A percentile compares a stretch with the other conserved stretches of the same genome.
Evolutionary conservation across 768 basidiomycete genomes (phyloP).

Genomic region (Boletus huronensis): DNA sequence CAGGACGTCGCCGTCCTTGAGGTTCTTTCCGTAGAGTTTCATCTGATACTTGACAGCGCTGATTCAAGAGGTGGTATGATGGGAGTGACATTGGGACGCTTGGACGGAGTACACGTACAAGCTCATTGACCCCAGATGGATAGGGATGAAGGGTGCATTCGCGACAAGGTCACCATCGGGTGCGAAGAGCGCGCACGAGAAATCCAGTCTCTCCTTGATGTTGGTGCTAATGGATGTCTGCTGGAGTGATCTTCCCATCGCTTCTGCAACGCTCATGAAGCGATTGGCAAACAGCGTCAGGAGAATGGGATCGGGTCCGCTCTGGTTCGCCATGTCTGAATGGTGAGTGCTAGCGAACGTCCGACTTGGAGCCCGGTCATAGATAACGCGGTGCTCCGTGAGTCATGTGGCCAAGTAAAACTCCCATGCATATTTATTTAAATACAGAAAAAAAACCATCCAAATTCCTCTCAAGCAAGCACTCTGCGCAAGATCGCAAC

Average conservation of each 20-base stretch:
- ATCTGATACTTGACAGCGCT: conserved; percentile 90
- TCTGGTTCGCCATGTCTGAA: conserved; percentile 17
- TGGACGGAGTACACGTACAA: conserved; percentile 54
- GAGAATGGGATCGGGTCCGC: conserved; percentile 76
- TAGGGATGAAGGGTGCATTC: conserved; percentile 90
- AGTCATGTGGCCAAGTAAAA: conserved; percentile 1
- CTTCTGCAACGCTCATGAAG: conserved; percentile 97
- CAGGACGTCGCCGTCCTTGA: conserved; percentile 89
- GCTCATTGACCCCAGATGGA: conserved; percentile 86
- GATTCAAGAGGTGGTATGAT: neutral
- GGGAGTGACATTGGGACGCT: neutral
- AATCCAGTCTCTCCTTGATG: conserved; percentile 94
- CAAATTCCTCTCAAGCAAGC: conserved; percentile 26
- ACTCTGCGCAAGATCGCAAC: conserved; percentile 53
- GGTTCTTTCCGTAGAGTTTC: conserved; percentile 61
- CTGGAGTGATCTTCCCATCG: conserved; percentile 88
- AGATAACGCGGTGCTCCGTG: neutral
- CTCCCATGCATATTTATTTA: neutral
- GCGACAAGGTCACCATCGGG: conserved; percentile 94
- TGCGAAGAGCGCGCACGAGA: conserved; percentile 91
- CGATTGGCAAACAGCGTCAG: conserved; percentile 92
- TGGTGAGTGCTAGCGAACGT: neutral
- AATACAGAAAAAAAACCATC: neutral
- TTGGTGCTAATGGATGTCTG: conserved; percentile 91
- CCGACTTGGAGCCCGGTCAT: neutral